Base-by-base conservation (phyloP, 306 rosid genomes). In the Cyclanthera cordifolia region DNA sequence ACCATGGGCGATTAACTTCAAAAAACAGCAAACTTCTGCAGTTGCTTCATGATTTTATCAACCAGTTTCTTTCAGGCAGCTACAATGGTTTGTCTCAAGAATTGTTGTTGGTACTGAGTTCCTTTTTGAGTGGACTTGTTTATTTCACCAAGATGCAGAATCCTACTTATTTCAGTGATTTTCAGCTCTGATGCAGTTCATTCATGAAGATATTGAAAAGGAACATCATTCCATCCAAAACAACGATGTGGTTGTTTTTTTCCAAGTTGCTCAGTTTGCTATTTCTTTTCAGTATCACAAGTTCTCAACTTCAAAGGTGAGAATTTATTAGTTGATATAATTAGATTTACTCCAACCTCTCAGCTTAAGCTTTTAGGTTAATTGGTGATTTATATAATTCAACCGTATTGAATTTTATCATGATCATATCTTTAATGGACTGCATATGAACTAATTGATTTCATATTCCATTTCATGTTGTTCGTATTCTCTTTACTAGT, bases 181-280 rank as follows among this genome's bases (percentile, higher is more conserved):
- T 27, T 73, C 94, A 93, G 98, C 77, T 80, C 64, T 93, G 82
- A 93, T 86, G 95, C 87, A 80, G 82, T 83, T 90, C 12, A 68
- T 93, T 67, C 82, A 83, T 9, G 88, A 84, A 78, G 96, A 86
- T 78, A 88, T 89, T 76, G 89, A 61, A 58, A 93, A 82, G 85
- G 98, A 93, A 52, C 95, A 87, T 72, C 93, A 85, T 69, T 71
- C 91, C 43, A 78, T 93, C 76, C 94, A 89, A 72, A 79, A 74
- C 53, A 84, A 78, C 45, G 98, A 93, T 71, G 73, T 93, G 16
- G 61, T 78, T 73, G 78, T 87, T 78, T 93, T 89, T 82, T 89
- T 93, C 85, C 90, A 86, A 55, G 95, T 89, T 58, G 93, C 93
- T 55, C 95, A 87, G 78, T 93, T 93, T 83, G 87, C 79, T 81